phyloP scores from a whole-genome alignment of 768 basidiomycete genomes.

The Russula emetica region DNA sequence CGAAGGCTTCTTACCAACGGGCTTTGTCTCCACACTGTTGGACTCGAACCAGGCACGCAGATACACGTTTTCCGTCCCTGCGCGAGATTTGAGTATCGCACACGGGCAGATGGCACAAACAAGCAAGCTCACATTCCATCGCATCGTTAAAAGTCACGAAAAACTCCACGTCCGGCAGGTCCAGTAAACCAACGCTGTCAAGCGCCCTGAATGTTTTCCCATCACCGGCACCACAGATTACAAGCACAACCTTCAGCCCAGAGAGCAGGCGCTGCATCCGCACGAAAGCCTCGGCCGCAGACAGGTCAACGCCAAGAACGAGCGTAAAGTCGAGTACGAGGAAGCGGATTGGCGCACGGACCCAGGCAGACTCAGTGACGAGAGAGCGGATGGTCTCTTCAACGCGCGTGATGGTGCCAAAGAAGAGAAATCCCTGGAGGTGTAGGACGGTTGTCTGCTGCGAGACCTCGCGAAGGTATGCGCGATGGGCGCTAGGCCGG shows the following conservation, averaged over 20 bases:
- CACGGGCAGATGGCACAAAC: not conserved
- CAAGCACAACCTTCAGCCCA: conserved; percentile 72
- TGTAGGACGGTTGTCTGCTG: conserved; percentile 85
- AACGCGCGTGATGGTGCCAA: conserved; percentile 87
- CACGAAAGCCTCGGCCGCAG: conserved; percentile 91
- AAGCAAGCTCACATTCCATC: conserved; percentile 72
- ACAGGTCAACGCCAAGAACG: conserved; percentile 90
- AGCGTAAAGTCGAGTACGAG: conserved; percentile 83
- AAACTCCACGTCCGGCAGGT: conserved; percentile 72
- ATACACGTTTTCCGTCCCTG: conserved; percentile 95
- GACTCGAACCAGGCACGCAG: conserved; percentile 72
- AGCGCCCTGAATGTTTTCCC: conserved; percentile 69
- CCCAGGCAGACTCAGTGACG: conserved; percentile 68
- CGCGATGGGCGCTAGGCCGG: conserved; percentile 79
- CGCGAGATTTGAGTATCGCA: conserved; percentile 24
- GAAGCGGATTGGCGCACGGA: conserved; percentile 76
- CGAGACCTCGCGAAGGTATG: conserved; percentile 88
- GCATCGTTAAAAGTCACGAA: conserved; percentile 84
- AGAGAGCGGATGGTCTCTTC: conserved; percentile 80
- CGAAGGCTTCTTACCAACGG: conserved; percentile 41
- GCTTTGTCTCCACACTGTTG: conserved; percentile 50
- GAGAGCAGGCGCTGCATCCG: conserved; percentile 79
- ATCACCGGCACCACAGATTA: conserved; percentile 76
- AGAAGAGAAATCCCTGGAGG: conserved; percentile 89
- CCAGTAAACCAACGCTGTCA: conserved; percentile 71